A percentile compares a stretch with the other conserved stretches of the same genome.
Evolutionary conservation across 169 alveolate genomes (phyloP).

Genomic region (Plasmodium ovale): DNA sequence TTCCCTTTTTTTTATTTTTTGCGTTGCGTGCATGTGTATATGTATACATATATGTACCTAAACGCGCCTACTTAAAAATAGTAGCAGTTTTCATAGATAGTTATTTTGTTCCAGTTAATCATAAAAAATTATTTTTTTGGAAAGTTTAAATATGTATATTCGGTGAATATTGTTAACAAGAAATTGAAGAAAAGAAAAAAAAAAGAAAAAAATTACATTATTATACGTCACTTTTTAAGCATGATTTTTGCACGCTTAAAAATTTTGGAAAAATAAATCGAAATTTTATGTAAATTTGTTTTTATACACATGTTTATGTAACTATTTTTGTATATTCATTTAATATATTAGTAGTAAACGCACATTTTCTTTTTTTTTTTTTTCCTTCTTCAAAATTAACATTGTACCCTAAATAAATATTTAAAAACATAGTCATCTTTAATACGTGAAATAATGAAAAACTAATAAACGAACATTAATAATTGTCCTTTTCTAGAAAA

Average conservation of each 20-base stretch:
- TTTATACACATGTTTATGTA: constrained; percentile 1
- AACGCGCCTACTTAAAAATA: too few relatives aligned
- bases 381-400: constrained; percentile 1
- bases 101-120: too few relatives aligned
- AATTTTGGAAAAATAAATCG: neutral
- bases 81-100: too few relatives aligned
- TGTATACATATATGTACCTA: neutral
- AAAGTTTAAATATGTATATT: too few relatives aligned
- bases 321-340: neutral
- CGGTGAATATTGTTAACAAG: too few relatives aligned
- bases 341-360: neutral
- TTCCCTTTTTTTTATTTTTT: too few relatives aligned
- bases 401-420: neutral
- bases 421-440: constrained; percentile 6
- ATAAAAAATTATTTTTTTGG: too few relatives aligned
- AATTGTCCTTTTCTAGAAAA: constrained; percentile 4
- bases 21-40: neutral
- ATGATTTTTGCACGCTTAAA: constrained; percentile 54
- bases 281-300: constrained; percentile 32
- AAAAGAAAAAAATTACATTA: too few relatives aligned
- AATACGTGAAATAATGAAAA: constrained; percentile 7
- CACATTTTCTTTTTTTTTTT: constrained; percentile 5
- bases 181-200: neutral
- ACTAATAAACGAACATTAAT: neutral
- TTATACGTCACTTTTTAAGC: neutral